Conservation (phyloP, 192 early-diverging fungal species). For the Dimargaris cristalligena region DNA sequence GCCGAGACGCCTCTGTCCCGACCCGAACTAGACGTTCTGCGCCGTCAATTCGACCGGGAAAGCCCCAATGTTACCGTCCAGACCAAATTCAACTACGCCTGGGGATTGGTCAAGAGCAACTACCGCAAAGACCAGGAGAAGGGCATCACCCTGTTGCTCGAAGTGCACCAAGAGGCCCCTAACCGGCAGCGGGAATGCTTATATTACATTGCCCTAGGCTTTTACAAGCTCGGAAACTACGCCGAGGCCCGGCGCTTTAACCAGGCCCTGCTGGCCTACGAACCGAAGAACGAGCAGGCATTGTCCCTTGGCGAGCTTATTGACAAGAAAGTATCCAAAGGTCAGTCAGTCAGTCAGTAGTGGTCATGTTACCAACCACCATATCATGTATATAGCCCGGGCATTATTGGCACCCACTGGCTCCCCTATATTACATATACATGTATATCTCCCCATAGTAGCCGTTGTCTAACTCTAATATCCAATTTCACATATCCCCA, state of each 20-base stretch:
- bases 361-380: background rate
- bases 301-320: constrained; percentile 50
- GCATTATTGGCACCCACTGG: too few species aligned
- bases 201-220: constrained; percentile 82
- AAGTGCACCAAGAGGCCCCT: constrained; percentile 71
- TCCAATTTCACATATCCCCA: background rate
- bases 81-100: constrained; percentile 95
- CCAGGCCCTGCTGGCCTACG: constrained; percentile 61
- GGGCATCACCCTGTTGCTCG: constrained; percentile 60
- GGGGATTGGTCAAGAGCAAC: constrained; percentile 68
- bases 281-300: constrained; percentile 74
- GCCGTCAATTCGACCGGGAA: constrained; percentile 54
- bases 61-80: constrained; percentile 51
- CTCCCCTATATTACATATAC: too few species aligned
- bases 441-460: too few species aligned
- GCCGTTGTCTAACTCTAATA: constrained; percentile 8
- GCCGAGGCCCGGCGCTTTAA: constrained; percentile 62
- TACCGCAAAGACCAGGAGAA: constrained; percentile 46
- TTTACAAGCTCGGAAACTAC: constrained; percentile 84
- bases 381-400: background rate
- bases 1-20: constrained; percentile 4
- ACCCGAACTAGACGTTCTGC: constrained; percentile 26
- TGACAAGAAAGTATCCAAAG: constrained; percentile 61
- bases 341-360: constrained; percentile 15
- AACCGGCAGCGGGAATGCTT: constrained; percentile 83